Base-by-base conservation (phyloP, 2,329 filamentous ascomycete genomes). In the Pseudocercospora cruenta region DNA sequence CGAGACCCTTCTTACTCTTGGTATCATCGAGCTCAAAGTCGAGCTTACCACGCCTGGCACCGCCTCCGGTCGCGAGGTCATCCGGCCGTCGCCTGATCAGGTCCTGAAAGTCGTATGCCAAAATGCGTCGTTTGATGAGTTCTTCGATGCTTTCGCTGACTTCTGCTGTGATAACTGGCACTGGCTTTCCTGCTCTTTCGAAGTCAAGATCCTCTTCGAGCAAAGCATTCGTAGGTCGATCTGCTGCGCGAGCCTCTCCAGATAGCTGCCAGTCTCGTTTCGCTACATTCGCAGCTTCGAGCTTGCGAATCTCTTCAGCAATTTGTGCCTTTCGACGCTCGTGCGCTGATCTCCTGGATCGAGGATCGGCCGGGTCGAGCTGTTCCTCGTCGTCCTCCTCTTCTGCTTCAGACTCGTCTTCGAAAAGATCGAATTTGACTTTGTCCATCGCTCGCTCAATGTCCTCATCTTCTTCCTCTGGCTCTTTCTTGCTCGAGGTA, bases 131-230 rank as follows among this genome's bases (percentile, higher is more conserved):
- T 81, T 98, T 98, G 82, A 99, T 94, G 66, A 99, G 86, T 36
- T 92, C 90, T 80, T 99, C 95, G 64, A 99, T 96, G 73, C 90
- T 89, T 78, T 97, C 94, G 62, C 89, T 96, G 47, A 96, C 85
- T 78, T 97, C 94, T 49, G 92, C 90, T 0, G 95, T 98, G 77
- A 97, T 93, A 67, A 98, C 91, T 1, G 94, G 93, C 0, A 98
- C 91, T 0, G 95, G 94, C 78, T 98, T 99, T 75, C 95, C 95
- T 22, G 92, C 88, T 73, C 96, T 89, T 80, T 99, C 95, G 76
- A 98, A 99, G 71, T 98, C 94, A 26, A 99, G 86, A 74, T 98
- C 93, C 80, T 98, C 89, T 76, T 98, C 94, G 0, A 99, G 87
- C 2, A 99, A 86, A 0, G 94, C 97, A 82, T 99, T 98, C 62